These are phyloP conservation scores for Colletotrichum simmondsii DNA, from an alignment of 2,329 filamentous ascomycete genomes.

Conservation along the genomic window DNA sequence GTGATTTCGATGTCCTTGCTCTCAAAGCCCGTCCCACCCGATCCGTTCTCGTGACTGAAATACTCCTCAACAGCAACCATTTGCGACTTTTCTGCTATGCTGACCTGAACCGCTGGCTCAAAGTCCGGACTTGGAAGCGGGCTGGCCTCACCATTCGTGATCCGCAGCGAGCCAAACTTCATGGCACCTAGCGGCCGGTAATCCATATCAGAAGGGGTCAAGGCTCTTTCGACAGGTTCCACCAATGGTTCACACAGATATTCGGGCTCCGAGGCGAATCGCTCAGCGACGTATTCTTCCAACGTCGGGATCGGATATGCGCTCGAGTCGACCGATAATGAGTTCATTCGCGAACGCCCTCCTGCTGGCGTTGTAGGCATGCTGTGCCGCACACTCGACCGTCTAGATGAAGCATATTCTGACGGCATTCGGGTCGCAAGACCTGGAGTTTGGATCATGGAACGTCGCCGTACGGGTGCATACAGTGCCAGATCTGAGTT, in stretches of 20 bases:
- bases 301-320: neutral
- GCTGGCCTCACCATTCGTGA: slow-evolving; percentile 68
- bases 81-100: neutral
- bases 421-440: slow-evolving; percentile 54
- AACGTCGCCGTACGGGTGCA: slow-evolving; percentile 59
- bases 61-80: neutral
- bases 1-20: slow-evolving; percentile 1
- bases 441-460: slow-evolving; percentile 60
- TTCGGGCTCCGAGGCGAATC: slow-evolving; percentile 6
- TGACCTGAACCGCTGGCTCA: neutral
- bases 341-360: slow-evolving; percentile 49
- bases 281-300: slow-evolving; percentile 9
- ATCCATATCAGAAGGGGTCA: slow-evolving; percentile 64
- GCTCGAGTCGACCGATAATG: slow-evolving; percentile 47
- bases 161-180: slow-evolving; percentile 70
- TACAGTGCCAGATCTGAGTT: slow-evolving; percentile 61
- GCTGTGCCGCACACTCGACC: slow-evolving; percentile 50
- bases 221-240: slow-evolving; percentile 46
- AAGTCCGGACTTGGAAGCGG: slow-evolving; percentile 56
- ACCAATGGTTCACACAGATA: slow-evolving; percentile 31
- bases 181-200: slow-evolving; percentile 71
- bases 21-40: neutral
- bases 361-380: slow-evolving; percentile 47
- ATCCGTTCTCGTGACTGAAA: neutral
- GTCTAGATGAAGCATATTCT: slow-evolving; percentile 36